Conservation (phyloP, 306 rosid genomes). For the Adenanthera pavonina region DNA sequence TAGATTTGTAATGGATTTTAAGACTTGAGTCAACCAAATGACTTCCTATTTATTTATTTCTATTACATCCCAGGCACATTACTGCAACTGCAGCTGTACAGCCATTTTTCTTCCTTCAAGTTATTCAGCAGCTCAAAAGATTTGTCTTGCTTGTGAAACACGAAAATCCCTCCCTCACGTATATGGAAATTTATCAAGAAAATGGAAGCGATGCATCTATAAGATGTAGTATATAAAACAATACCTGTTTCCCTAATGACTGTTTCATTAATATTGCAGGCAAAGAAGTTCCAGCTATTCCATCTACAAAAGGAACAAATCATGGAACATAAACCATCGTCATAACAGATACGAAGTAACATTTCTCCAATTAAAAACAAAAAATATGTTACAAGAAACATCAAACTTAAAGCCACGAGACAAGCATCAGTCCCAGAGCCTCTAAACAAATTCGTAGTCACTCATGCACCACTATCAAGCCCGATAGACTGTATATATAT, state of each 20-base stretch:
- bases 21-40: background rate
- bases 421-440: constrained; percentile 9
- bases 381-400: background rate
- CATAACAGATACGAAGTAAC: background rate
- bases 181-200: constrained; percentile 22
- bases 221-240: constrained; percentile 13
- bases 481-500: background rate
- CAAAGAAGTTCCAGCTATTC: constrained; percentile 99
- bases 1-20: background rate
- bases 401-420: background rate
- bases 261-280: constrained; percentile 86
- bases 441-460: background rate
- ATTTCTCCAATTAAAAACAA: background rate
- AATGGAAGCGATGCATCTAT: background rate
- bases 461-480: constrained; percentile 16
- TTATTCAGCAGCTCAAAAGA: background rate
- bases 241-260: constrained; percentile 89
- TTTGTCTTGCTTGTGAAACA: constrained; percentile 6
- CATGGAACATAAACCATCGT: background rate
- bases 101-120: background rate
- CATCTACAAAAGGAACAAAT: constrained; percentile 59
- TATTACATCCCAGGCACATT: background rate
- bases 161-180: constrained; percentile 8
- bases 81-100: background rate
- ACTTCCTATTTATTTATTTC: background rate